Evolutionary conservation across 2,329 filamentous ascomycete species (phyloP).

Genomic region (Microsporum canis): DNA sequence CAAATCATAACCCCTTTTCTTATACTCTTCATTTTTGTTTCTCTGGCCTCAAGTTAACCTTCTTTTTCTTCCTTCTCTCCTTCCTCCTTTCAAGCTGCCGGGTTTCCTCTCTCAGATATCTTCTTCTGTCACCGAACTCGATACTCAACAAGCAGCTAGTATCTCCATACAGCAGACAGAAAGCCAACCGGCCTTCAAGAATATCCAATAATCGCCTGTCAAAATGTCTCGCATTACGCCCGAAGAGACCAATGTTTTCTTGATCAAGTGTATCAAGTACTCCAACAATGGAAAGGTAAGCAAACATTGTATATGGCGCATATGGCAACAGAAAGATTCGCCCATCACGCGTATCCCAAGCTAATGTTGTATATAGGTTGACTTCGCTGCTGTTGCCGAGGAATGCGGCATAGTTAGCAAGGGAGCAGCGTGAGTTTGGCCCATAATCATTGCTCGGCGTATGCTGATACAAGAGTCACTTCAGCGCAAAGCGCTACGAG

Average conservation of each 20-base stretch:
- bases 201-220: neutral
- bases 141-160: neutral
- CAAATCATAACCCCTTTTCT: neutral
- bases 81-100: neutral
- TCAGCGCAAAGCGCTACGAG: conserved; percentile 57
- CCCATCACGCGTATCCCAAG: neutral
- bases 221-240: conserved; percentile 42
- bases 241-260: conserved; percentile 52
- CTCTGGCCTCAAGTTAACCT: neutral
- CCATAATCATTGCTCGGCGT: neutral
- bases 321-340: neutral
- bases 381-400: conserved; percentile 53
- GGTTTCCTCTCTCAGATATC: neutral
- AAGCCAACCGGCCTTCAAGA: neutral
- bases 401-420: conserved; percentile 54
- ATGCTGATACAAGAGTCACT: neutral
- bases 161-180: neutral
- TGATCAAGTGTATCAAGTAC: conserved; percentile 54
- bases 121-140: neutral
- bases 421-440: conserved; percentile 55
- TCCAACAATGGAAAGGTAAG: conserved; percentile 50
- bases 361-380: conserved; percentile 39
- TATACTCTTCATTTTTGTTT: neutral
- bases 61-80: neutral
- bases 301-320: neutral